Percentiles rank a stretch among this genome's conserved stretches.
Conservation (phyloP, 768 basidiomycete species). For the Tricholoma furcatifolium region DNA sequence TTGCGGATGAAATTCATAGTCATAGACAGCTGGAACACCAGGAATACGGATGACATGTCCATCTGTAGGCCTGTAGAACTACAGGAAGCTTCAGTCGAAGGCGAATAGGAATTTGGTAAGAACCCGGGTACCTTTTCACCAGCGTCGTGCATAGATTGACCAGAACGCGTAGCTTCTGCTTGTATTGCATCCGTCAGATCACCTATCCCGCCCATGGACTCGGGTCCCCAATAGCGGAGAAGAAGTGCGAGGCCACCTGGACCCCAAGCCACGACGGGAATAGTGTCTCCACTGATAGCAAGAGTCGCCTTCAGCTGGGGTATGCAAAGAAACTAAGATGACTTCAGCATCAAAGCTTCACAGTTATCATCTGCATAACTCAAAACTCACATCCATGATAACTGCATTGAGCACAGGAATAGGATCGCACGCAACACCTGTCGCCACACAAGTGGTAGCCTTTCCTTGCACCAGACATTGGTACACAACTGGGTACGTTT, state of each 20-base stretch:
- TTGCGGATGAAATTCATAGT: slow-evolving; percentile 21
- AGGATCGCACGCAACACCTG: slow-evolving; percentile 8
- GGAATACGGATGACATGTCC: slow-evolving; percentile 18
- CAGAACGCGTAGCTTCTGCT: slow-evolving; percentile 10
- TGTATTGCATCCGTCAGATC: slow-evolving; percentile 14
- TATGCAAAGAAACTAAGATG: slow-evolving; percentile 9
- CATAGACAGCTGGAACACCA: slow-evolving; percentile 22
- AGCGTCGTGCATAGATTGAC: slow-evolving; percentile 10
- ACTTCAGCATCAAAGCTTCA: no score
- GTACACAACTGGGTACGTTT: no score
- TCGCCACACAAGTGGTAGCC: slow-evolving; percentile 12
- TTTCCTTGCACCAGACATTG: not conserved
- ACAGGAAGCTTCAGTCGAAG: not conserved
- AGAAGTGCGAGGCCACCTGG: slow-evolving; percentile 7
- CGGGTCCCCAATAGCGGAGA: slow-evolving; percentile 17
- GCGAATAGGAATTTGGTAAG: no score
- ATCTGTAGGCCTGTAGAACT: slow-evolving; percentile 17
- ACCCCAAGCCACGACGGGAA: slow-evolving; percentile 15
- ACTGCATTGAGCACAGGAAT: slow-evolving; percentile 4
- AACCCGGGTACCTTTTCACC: slow-evolving; percentile 14
- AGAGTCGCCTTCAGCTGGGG: slow-evolving; percentile 10
- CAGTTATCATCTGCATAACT: no score
- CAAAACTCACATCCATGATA: slow-evolving; percentile 13
- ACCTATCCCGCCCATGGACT: slow-evolving; percentile 19
- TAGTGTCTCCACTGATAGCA: slow-evolving; percentile 11